Conservation (phyloP, 257 asterid species). For the Datura wrightii region DNA sequence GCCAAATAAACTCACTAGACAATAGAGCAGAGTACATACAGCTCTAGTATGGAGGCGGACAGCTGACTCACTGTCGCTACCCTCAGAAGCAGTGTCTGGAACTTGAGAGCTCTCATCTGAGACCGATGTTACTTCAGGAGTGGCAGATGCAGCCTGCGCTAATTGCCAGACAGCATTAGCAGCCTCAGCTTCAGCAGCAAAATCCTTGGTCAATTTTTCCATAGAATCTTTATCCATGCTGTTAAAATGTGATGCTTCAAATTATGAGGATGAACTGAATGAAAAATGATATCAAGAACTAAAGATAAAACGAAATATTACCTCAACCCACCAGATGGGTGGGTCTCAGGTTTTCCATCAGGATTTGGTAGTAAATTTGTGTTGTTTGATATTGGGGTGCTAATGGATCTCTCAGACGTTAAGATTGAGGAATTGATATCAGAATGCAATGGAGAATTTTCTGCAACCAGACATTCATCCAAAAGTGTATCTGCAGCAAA, state of each 20-base stretch:
- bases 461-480: slow-evolving; percentile 90
- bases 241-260: slow-evolving; percentile 34
- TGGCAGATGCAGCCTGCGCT: slow-evolving; percentile 77
- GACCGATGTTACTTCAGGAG: slow-evolving; percentile 70
- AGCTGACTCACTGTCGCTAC: slow-evolving; percentile 78
- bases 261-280: slow-evolving; percentile 11
- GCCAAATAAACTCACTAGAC: slow-evolving; percentile 27
- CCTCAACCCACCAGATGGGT: slow-evolving; percentile 67
- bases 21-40: slow-evolving; percentile 51
- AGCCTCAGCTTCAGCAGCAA: slow-evolving; percentile 98
- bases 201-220: slow-evolving; percentile 92
- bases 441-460: slow-evolving; percentile 77
- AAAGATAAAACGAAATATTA: slow-evolving; percentile 41
- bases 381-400: slow-evolving; percentile 62
- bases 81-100: slow-evolving; percentile 77
- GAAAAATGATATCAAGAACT: slow-evolving; percentile 31
- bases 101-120: slow-evolving; percentile 77
- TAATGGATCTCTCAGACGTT: slow-evolving; percentile 58
- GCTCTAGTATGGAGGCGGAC: slow-evolving; percentile 98
- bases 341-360: slow-evolving; percentile 64
- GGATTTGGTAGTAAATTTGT: slow-evolving; percentile 36
- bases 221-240: slow-evolving; percentile 81
- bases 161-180: slow-evolving; percentile 96
- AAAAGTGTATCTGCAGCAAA: slow-evolving; percentile 70
- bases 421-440: slow-evolving; percentile 56